Base-by-base conservation (phyloP, 768 basidiomycete genomes). In the Saitozyma podzolica region DNA sequence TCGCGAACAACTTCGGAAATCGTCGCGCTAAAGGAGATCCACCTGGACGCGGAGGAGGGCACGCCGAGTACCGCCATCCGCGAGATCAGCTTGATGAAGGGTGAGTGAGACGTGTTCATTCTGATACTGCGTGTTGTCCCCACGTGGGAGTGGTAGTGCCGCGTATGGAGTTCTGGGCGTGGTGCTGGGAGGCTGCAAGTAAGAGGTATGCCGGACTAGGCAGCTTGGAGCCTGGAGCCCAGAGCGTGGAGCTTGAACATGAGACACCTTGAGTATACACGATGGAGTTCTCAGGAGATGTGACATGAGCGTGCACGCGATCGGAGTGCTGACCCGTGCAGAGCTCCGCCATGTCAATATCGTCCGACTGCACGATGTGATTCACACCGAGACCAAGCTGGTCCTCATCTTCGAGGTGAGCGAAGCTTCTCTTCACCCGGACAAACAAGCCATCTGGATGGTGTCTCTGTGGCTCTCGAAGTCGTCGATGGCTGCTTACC, bases 321-420 rank as follows among this genome's bases (percentile, higher is more conserved):
- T 13, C n/a, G 49, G 9, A 50, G 9, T 19, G 48, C 50, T 62
- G 45, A 62, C 50, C 10, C 37, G 45, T 29, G 14, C 62, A 80
- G 96, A 99, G 78, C 88, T 99, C 74, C 96, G 96, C 80, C 96
- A 99, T 73, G 88, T 91, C 83, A 99, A 99, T 82, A 95, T 99
- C 77, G 92, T 99, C 76, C 88, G 96, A 73, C 86, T 99, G 17
- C 89, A 98, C 83, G 96, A 98, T 80, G 96, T 99, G 54, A 97
- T 98, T 67, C 96, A 99, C 80, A 98, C 94, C 16, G 96, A 99
- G 81, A 90, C 91, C 8, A 97, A 98, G 72, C 88, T 99, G 54
- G 90, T 97, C 66, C 89, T 99, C 62, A 94, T 99, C 69, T 99
- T 98, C 80, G 96, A 99, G 69, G 80, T 79, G 48, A 63, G 72